A percentile compares a stretch with the other conserved stretches of the same genome.
These are phyloP conservation scores for Massospora cicadina DNA, from an alignment of 371 early-diverging fungal genomes.

Conservation along the genomic window DNA sequence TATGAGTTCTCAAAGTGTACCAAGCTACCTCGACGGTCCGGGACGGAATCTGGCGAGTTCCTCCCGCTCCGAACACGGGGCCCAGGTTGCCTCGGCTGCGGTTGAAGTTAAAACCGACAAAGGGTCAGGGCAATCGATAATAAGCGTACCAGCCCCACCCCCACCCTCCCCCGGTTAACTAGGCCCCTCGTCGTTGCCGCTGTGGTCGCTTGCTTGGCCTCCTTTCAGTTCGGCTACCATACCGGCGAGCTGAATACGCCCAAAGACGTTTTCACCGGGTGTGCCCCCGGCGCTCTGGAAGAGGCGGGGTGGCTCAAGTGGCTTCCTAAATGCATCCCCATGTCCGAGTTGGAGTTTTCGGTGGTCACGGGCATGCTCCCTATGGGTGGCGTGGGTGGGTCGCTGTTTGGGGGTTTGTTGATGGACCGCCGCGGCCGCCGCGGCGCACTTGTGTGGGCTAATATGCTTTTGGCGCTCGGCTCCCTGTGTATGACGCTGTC, in stretches of 20 bases:
- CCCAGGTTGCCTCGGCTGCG: too few species aligned
- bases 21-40: too few species aligned
- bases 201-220: slow-evolving; percentile 18
- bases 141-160: too few species aligned
- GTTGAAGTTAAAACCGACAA: too few species aligned
- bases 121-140: too few species aligned
- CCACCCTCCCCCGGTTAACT: too few species aligned
- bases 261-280: slow-evolving; percentile 43
- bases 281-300: slow-evolving; percentile 18
- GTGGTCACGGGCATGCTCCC: slow-evolving; percentile 50
- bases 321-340: slow-evolving; percentile 58
- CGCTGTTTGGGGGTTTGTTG: slow-evolving; percentile 44
- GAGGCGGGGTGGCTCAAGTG: slow-evolving; percentile 2
- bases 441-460: slow-evolving; percentile 43
- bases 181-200: background rate
- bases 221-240: slow-evolving; percentile 69
- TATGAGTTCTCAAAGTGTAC: too few species aligned
- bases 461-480: slow-evolving; percentile 34
- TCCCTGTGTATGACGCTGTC: slow-evolving; percentile 45
- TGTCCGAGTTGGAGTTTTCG: slow-evolving; percentile 53
- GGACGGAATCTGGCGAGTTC: too few species aligned
- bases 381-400: slow-evolving; percentile 68
- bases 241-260: slow-evolving; percentile 68
- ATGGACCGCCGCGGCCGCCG: slow-evolving; percentile 59
- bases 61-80: too few species aligned